Conservation (phyloP, 176 grass and related monocot species). For the Urochloa ruziziensis region DNA sequence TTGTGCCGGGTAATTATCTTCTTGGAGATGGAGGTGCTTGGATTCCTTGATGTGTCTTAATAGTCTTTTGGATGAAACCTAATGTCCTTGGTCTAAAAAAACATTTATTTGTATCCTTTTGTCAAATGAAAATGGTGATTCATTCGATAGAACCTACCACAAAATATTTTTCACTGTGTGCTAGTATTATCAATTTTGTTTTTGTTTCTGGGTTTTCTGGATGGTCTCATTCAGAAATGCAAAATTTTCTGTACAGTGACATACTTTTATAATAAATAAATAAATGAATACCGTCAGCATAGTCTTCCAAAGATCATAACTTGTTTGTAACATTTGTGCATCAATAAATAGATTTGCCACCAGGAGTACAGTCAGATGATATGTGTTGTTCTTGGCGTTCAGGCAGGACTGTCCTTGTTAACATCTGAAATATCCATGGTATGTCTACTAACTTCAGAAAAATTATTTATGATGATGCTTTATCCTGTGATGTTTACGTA, state of each 20-base stretch:
- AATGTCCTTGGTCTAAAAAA: background rate
- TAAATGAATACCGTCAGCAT: background rate
- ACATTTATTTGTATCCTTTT: background rate
- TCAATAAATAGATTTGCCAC: constrained; percentile 46
- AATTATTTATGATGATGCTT: background rate
- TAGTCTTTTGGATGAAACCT: background rate
- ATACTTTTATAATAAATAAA: background rate
- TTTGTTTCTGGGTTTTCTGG: background rate
- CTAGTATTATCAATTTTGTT: background rate
- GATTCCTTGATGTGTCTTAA: background rate
- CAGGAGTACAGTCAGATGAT: constrained; percentile 57
- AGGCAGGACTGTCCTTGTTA: constrained; percentile 66
- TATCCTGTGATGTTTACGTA: background rate
- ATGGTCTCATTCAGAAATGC: background rate
- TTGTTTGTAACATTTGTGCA: background rate
- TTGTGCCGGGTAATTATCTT: background rate
- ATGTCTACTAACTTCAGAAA: constrained; percentile 5
- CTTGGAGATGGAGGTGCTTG: background rate
- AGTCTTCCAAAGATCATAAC: background rate
- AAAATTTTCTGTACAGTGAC: background rate
- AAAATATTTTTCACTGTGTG: background rate
- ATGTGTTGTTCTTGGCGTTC: constrained; percentile 57
- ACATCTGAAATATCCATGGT: constrained; percentile 70
- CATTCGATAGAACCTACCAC: background rate
- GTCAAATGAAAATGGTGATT: background rate